Conservation (phyloP, 2,329 filamentous ascomycete genomes). For the Macrophomina pseudophaseolina region DNA sequence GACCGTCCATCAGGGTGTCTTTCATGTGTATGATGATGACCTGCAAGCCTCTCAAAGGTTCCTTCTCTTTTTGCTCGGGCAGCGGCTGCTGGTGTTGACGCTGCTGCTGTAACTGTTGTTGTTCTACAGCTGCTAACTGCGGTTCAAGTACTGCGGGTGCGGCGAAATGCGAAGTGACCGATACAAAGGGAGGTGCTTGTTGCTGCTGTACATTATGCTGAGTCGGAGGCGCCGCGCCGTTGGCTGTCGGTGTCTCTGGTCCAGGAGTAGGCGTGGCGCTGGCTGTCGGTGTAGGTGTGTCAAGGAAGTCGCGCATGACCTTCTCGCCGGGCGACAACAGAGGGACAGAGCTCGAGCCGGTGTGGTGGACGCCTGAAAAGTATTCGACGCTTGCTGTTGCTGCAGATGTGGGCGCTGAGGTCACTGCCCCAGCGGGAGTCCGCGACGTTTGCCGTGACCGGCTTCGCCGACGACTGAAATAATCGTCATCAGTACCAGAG, state of each 20-base stretch:
- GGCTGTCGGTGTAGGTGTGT: slow-evolving; percentile 11
- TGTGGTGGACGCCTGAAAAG: background rate
- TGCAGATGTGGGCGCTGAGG: slow-evolving; percentile 9
- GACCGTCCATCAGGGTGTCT: slow-evolving; percentile 77
- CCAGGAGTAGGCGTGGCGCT: slow-evolving; percentile 16
- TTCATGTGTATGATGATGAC: slow-evolving; percentile 95
- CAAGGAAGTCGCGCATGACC: slow-evolving; percentile 20
- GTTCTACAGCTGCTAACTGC: background rate
- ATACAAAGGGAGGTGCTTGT: background rate
- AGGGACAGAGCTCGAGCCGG: slow-evolving; percentile 7
- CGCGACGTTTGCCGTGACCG: slow-evolving; percentile 12
- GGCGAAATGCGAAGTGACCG: background rate
- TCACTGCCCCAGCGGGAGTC: background rate
- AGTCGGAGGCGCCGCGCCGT: background rate
- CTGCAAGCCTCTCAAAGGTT: slow-evolving; percentile 72
- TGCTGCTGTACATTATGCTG: background rate
- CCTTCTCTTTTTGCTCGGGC: background rate
- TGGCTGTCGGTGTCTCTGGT: slow-evolving; percentile 3
- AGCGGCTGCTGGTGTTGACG: background rate
- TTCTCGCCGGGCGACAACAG: slow-evolving; percentile 13
- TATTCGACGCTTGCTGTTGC: slow-evolving; percentile 4
- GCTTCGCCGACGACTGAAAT: slow-evolving; percentile 8
- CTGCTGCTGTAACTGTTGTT: background rate
- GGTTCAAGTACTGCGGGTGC: slow-evolving; percentile 7
- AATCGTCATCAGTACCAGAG: slow-evolving; percentile 21